Conservation (phyloP, 202 grass and related monocot genomes). For the Carex arenaria region DNA sequence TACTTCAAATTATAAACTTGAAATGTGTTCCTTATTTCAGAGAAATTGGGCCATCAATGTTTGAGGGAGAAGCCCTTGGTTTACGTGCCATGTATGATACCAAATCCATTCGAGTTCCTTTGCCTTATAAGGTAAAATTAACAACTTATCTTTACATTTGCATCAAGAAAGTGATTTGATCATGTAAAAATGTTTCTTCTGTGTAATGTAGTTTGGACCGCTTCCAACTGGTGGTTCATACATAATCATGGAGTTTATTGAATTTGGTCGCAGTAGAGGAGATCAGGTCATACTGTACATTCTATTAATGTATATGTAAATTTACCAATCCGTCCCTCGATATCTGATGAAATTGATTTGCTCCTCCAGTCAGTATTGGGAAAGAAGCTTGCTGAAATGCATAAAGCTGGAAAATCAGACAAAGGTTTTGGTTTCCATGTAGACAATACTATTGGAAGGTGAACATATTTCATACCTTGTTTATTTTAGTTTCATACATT, state of each 20-base stretch:
- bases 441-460: slow-evolving; percentile 57
- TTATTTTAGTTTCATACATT: background rate
- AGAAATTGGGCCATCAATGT: slow-evolving; percentile 45
- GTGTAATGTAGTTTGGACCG: slow-evolving; percentile 31
- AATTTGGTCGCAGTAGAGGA: slow-evolving; percentile 36
- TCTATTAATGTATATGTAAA: background rate
- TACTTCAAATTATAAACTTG: background rate
- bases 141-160: background rate
- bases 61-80: slow-evolving; percentile 48
- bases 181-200: background rate
- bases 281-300: slow-evolving; percentile 32
- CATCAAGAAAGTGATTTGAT: background rate
- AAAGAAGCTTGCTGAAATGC: slow-evolving; percentile 57
- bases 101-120: slow-evolving; percentile 42
- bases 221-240: slow-evolving; percentile 41
- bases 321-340: background rate
- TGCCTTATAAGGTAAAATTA: slow-evolving; percentile 41
- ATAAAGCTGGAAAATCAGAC: slow-evolving; percentile 28
- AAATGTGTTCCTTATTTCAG: slow-evolving; percentile 12
- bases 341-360: slow-evolving; percentile 26
- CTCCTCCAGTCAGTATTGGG: slow-evolving; percentile 37
- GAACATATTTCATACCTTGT: slow-evolving; percentile 7
- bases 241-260: slow-evolving; percentile 55
- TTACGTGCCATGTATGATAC: slow-evolving; percentile 42
- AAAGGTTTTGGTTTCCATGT: slow-evolving; percentile 37